These are phyloP conservation scores for Kodamaea sagamina DNA, from an alignment of 805 yeast genomes.

Conservation along the genomic window DNA sequence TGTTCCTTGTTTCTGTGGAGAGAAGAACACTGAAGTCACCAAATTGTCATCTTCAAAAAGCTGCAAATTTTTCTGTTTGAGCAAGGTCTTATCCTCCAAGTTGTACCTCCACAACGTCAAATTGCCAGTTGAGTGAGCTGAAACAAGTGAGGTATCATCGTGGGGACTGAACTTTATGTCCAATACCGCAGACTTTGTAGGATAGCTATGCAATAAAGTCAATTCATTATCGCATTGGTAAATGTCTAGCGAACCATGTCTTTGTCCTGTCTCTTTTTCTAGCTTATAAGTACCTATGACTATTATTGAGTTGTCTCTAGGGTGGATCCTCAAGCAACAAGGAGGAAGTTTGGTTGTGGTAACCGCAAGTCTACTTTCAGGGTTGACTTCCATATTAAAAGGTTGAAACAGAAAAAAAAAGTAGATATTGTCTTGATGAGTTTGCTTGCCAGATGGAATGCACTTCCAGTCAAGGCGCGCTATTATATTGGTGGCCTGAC, in stretches of 20 bases:
- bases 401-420: constrained; percentile 1
- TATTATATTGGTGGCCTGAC: constrained; percentile 44
- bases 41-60: constrained; percentile 52
- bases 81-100: constrained; percentile 20
- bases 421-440: constrained; percentile 21
- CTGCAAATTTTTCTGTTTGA: constrained; percentile 27
- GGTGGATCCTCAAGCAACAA: constrained; percentile 70
- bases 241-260: constrained; percentile 64
- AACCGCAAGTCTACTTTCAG: constrained; percentile 8
- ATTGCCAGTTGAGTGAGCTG: constrained; percentile 83
- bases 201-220: constrained; percentile 23
- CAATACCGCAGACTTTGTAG: constrained; percentile 64
- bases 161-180: constrained; percentile 72
- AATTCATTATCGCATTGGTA: constrained; percentile 29
- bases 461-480: constrained; percentile 42
- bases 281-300: constrained; percentile 82
- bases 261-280: constrained; percentile 49
- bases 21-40: constrained; percentile 66
- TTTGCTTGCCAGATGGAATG: constrained; percentile 40
- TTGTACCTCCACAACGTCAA: constrained; percentile 58
- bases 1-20: constrained; percentile 39
- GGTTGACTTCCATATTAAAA: not conserved
- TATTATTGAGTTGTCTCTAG: constrained; percentile 47
- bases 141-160: constrained; percentile 48
- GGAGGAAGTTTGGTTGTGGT: constrained; percentile 69